phyloP scores from a whole-genome alignment of 139 green algal genomes.

The Coelastrella sp. region DNA sequence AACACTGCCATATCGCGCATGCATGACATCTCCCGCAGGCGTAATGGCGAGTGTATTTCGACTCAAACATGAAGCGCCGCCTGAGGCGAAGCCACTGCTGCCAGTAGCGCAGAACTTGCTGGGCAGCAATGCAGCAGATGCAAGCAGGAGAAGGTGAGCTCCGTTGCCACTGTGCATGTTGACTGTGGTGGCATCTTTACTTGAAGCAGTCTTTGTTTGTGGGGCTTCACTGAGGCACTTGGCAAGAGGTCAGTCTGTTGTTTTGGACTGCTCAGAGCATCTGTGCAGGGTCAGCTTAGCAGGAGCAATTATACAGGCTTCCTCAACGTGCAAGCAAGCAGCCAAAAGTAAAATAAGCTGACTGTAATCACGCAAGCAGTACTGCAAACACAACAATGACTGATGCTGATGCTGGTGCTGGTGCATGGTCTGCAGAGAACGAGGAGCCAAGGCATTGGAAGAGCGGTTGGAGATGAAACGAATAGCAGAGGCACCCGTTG shows the following conservation, averaged over 20 bases:
- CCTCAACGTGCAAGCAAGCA: no score
- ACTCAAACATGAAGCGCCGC: conserved; percentile 39
- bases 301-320: neutral
- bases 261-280: no score
- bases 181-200: no score
- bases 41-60: neutral
- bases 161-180: no score
- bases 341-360: no score
- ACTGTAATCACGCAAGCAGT: no score
- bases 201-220: no score
- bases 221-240: no score
- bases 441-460: conserved; percentile 82
- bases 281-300: no score
- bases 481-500: neutral
- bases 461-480: conserved; percentile 63
- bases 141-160: conserved; percentile 74
- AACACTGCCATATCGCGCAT: no score
- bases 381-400: no score
- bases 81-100: conserved; percentile 43
- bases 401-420: neutral
- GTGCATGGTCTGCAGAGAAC: conserved; percentile 70
- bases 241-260: no score
- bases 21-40: neutral
- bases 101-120: conserved; percentile 55
- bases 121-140: conserved; percentile 71